These are phyloP conservation scores for Gossypium arboreum DNA, from an alignment of 345 rosid genomes.

Conservation along the genomic window DNA sequence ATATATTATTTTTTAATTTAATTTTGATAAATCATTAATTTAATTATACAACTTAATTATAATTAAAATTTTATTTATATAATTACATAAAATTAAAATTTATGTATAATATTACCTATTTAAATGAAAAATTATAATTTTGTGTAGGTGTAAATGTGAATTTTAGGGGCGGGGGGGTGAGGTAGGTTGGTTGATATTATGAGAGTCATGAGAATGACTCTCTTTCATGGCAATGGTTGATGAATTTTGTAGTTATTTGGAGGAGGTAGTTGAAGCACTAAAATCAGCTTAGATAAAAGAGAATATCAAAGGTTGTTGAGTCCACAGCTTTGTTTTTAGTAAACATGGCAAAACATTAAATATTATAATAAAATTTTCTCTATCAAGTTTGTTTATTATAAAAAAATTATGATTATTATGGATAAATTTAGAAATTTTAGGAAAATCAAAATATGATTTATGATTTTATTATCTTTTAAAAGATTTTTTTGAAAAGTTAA, in stretches of 20 bases:
- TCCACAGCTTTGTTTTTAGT: neutral
- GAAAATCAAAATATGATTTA: too few species aligned
- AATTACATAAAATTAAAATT: too few species aligned
- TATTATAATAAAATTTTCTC: too few species aligned
- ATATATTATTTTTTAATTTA: too few species aligned
- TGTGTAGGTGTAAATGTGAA: neutral
- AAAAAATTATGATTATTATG: too few species aligned
- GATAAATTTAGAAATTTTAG: too few species aligned
- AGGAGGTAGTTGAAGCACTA: conserved; percentile 1
- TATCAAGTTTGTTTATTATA: too few species aligned
- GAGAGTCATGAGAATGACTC: neutral
- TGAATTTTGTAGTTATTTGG: neutral
- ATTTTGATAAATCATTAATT: too few species aligned
- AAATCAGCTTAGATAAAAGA: neutral
- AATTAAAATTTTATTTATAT: too few species aligned
- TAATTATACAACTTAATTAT: too few species aligned
- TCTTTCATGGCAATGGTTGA: neutral
- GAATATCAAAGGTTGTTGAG: neutral
- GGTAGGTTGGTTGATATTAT: neutral
- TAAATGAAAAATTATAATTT: neutral
- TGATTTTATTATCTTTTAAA: too few species aligned
- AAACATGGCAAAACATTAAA: neutral
- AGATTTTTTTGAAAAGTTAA: too few species aligned
- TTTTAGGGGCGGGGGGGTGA: neutral
- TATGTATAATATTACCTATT: neutral